Evolutionary conservation across 164 flowering plant genomes (phyloP), one percentile per base, ranked within the genome.

Genomic region (Magnolia sinica): DNA sequence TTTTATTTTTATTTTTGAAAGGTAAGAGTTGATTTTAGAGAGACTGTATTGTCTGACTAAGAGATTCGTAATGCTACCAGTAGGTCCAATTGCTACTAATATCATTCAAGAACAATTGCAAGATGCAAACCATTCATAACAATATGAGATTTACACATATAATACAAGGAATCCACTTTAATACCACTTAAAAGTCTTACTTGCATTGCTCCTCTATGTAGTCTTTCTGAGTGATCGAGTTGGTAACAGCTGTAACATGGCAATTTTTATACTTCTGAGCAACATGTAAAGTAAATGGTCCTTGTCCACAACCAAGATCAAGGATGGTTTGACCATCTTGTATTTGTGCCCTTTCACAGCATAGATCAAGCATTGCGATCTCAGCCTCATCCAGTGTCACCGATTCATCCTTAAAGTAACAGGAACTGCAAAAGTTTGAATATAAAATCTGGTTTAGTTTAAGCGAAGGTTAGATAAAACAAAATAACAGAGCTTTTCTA

Each of bases 281-380:
- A 78, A 95, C 84, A 84, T 88, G 89, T 2, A 95, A 70, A 70
- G 88, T 79, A 22, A 93, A 86, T 10, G 98, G 89, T 31, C 99
- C 99, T 97, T 96, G 92, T 20, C 98, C 99, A 88, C 99, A 95
- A 37, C 98, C 99, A 81, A 95, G 83, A 83, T 95, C 99, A 80
- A 95, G 98, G 74, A 95, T 89, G 19, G 85, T 86, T 63, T 93
- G 97, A 29, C 98, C 99, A 82, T 93, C 98, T 82, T 91, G 78
- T 49, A 95, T n/a, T 73, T 90, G 87, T 72, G 96, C 86, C 78
- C 96, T 90, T 84, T 95, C 91, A 76, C 99, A 93, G 82, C 91
- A 95, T 7, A 92, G 77, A 71, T 90, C 91, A 82, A 95, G 68
- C 98, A 95, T 95, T 50, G 93, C 95, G 70, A 84, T 82, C 87